Evolutionary conservation across 495 filamentous ascomycete species (phyloP).

Genomic region (Copromyces sp.): DNA sequence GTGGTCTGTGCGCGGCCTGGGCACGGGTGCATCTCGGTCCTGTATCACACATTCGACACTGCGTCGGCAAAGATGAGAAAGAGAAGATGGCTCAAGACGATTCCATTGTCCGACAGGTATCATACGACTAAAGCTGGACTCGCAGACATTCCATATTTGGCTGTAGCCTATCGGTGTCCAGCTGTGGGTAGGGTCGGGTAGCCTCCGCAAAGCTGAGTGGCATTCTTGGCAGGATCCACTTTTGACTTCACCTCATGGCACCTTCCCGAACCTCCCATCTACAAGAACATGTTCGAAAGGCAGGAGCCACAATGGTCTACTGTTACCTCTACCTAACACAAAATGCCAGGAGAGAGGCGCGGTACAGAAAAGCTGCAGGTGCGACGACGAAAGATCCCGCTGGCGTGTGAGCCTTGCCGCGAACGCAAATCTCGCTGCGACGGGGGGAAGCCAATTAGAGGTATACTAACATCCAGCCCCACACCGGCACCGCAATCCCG

Average conservation of each 20-base stretch:
- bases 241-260: background rate
- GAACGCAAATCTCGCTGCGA: conserved; percentile 36
- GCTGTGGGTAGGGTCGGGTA: background rate
- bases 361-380: background rate
- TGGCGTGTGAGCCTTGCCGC: conserved; percentile 33
- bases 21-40: background rate
- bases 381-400: conserved; percentile 10
- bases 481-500: conserved; percentile 1
- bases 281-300: background rate
- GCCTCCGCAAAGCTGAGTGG: background rate
- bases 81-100: background rate
- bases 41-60: background rate
- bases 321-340: background rate
- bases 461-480: background rate
- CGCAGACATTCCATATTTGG: background rate
- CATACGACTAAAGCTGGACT: background rate
- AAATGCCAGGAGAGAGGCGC: background rate
- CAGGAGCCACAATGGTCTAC: background rate
- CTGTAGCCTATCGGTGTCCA: background rate
- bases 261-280: background rate
- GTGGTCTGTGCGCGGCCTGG: background rate
- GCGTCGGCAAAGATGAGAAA: background rate
- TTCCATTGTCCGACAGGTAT: background rate
- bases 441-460: conserved; percentile 35
- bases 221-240: background rate